Base-by-base conservation (phyloP, 495 filamentous ascomycete genomes). In the Aspergillus cristatus region DNA sequence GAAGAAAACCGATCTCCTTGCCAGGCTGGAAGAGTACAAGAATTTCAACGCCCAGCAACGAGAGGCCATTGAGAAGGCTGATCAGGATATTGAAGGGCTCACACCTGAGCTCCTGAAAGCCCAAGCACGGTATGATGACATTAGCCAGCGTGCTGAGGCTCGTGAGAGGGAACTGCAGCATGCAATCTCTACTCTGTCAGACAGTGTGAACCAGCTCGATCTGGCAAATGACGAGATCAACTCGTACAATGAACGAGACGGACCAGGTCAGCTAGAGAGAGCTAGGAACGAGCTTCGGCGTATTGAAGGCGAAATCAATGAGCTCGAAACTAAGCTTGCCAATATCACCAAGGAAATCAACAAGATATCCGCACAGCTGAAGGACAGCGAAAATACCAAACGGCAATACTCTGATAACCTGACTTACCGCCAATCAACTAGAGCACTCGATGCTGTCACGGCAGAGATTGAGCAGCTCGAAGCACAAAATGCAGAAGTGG, bases 381-480 rank as follows among this genome's bases (percentile, higher is more conserved):
- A 79, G 45, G 83, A 84, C 48, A 81, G 82, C 46, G 79, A 81
- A 36, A 74, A 80, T 37, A 91, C 79, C 13, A 84, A 84, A 59
- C 78, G 82, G 28, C 82, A 78, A 43, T 93, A 97, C 49, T 69
- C 68, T 12, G 88, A 97, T 51, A 97, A 97, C 47, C 62, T 96
- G 26, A 76, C 74, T 15, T 94, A 86, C 51, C 85, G 91, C 33
- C 78, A 79, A 48, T 78, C 78, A 32, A 69, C 75, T 35, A 68
- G 79, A 29, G 72, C 79, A 34, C 67, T 94, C 22, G 65, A 87
- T 14, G 64, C 56, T 12, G 72, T 95, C 3, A 53, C 72, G 37
- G 54, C 47, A 14, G 84, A 94, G 46, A 87, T 98, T 43, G 62
- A 67, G 17, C 75, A 88, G 45, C 72, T 97, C 6, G 78, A 87